A percentile compares a stretch with the other conserved stretches of the same genome.
Conservation (phyloP, 352 stramenopile species). For the Halophytophthora batemanensis region DNA sequence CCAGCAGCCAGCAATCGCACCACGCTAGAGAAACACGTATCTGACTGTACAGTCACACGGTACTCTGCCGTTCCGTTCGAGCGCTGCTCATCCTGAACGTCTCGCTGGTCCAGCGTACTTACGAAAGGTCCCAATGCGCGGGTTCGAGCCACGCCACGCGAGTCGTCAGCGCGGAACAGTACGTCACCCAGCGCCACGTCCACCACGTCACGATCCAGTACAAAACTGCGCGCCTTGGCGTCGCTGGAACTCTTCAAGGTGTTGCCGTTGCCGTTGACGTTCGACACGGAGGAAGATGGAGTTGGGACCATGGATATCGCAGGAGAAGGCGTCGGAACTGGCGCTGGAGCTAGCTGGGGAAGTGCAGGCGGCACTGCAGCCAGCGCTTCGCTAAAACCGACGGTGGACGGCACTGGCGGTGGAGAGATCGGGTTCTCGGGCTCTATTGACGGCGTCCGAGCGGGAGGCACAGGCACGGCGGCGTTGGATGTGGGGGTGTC, state of each 20-base stretch:
- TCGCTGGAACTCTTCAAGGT: neutral
- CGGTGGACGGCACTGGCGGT: too few relatives aligned
- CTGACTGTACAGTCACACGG: conserved; percentile 9
- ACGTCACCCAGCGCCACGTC: conserved; percentile 13
- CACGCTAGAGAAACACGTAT: conserved; percentile 10
- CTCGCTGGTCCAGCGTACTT: conserved; percentile 15
- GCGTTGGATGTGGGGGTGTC: neutral
- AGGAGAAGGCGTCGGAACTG: too few relatives aligned
- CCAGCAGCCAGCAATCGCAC: conserved; percentile 16
- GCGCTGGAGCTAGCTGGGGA: too few relatives aligned
- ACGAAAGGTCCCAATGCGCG: conserved; percentile 5
- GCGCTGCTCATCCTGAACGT: conserved; percentile 9
- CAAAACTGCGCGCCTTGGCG: conserved; percentile 3
- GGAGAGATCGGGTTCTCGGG: too few relatives aligned
- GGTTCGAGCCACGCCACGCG: neutral
- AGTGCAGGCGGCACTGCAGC: too few relatives aligned
- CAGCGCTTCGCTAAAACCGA: too few relatives aligned
- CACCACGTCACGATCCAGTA: conserved; percentile 24
- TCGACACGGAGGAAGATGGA: too few relatives aligned
- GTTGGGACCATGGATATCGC: too few relatives aligned
- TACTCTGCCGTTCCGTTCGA: conserved; percentile 23
- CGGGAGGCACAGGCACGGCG: neutral
- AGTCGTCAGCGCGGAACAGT: conserved; percentile 9
- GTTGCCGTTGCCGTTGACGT: too few relatives aligned
- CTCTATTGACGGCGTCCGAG: too few relatives aligned